Conservation (phyloP, 2,329 filamentous ascomycete genomes). For the Sporothrix inflata region DNA sequence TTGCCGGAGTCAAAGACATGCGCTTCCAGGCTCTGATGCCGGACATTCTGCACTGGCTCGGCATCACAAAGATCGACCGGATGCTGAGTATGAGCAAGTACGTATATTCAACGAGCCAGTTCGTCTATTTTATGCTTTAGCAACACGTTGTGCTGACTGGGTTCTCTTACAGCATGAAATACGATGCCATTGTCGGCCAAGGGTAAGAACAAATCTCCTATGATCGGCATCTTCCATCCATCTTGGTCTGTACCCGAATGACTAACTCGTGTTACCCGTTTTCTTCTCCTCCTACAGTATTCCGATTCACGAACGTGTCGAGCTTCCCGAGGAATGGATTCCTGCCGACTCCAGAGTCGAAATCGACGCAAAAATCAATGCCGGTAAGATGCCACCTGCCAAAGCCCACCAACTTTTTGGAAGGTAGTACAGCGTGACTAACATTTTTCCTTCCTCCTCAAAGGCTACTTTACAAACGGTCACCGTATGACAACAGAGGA, state of each 20-base stretch:
- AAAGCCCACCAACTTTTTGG: neutral
- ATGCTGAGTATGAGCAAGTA: constrained; percentile 99
- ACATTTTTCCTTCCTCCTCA: neutral
- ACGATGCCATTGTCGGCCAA: constrained; percentile 84
- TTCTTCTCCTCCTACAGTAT: constrained; percentile 54
- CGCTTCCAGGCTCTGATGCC: constrained; percentile 98
- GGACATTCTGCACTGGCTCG: constrained; percentile 95
- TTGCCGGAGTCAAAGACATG: constrained; percentile 96
- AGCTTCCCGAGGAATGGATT: constrained; percentile 91
- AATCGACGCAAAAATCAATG: constrained; percentile 97
- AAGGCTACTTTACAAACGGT: constrained; percentile 78
- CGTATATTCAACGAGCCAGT: constrained; percentile 41
- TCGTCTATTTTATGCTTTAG: neutral
- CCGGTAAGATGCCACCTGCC: constrained; percentile 61
- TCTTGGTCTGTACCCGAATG: neutral
- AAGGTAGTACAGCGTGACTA: neutral
- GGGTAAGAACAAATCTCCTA: constrained; percentile 54
- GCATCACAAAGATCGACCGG: constrained; percentile 96
- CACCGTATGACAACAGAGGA: constrained; percentile 88
- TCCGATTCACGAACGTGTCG: constrained; percentile 85
- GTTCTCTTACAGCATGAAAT: constrained; percentile 69
- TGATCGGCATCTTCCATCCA: neutral
- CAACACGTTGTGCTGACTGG: neutral
- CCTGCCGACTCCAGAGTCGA: constrained; percentile 95
- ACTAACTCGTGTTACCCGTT: neutral